Base-by-base conservation (phyloP, 2,329 filamentous ascomycete species). In the Teratosphaeriaceae sp. region DNA sequence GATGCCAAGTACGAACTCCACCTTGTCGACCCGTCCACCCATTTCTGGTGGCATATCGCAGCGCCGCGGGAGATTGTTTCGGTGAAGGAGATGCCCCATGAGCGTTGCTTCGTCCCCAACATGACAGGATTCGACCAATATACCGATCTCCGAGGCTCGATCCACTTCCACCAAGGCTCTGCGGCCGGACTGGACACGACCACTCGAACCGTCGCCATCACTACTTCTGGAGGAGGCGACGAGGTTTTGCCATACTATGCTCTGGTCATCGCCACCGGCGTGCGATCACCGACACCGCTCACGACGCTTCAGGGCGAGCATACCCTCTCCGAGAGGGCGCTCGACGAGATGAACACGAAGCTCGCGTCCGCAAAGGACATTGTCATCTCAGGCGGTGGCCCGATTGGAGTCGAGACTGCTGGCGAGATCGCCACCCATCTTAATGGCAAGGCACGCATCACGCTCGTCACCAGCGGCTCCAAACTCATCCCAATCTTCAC, bases 221-320 rank as follows among this genome's bases (percentile, higher is more conserved):
- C 58, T 5, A 56, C 53, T n/a, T 45, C 45, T 13, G 43, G 49
- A 13, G 48, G 38, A 16, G 65, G 61, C 16, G 58, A 60, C 15
- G 53, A 64, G 38, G 55, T 51, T 22, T 48, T 79, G 9, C 43
- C 62, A 2, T 80, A 74, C 55, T 69, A 78, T 50, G 70, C 73
- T n/a, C 64, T 80, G 2, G 63, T 80, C 38, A 71, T 79, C 45
- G 74, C 75, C 7, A 76, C 75, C 1, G 76, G 76, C 6, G 70
- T 71, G 29, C 66, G 55, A 11, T 73, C 75, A 1, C 58, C 65
- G 8, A 63, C 69, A 20, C 63, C 68, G 0, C 59, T 67, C 3
- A 63, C 73, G 40, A 72, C 71, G 19, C 57, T 66, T 11, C 65
- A 69, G 31, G 65, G 62, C 24, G 55, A 65, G 20, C 51, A 61